These are phyloP conservation scores for Phialophora expanda DNA, from an alignment of 2,329 filamentous ascomycete genomes.

Conservation along the genomic window DNA sequence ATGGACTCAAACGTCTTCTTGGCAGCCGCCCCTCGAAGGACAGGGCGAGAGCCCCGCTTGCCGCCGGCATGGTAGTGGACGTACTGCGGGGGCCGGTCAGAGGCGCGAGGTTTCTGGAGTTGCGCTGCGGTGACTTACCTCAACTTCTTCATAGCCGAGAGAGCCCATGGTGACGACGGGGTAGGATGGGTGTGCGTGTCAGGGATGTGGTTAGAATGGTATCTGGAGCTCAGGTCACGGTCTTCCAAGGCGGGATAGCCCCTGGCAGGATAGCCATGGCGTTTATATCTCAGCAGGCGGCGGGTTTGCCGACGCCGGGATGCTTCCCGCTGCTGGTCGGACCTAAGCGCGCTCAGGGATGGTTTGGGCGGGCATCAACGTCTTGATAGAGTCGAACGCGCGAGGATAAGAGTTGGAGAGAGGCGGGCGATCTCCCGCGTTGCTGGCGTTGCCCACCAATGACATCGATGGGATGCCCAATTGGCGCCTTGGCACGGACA, in stretches of 20 bases:
- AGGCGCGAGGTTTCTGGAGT: not conserved
- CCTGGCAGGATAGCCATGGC: slow-evolving; percentile 8
- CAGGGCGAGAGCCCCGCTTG: slow-evolving; percentile 13
- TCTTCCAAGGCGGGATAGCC: not conserved
- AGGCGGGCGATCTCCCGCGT: slow-evolving; percentile 7
- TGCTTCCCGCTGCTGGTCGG: slow-evolving; percentile 3
- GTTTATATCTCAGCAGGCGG: slow-evolving; percentile 11
- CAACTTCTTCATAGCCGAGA: slow-evolving; percentile 12
- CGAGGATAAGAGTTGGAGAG: not conserved
- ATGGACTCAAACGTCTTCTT: slow-evolving; percentile 39
- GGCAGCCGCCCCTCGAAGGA: slow-evolving; percentile 15
- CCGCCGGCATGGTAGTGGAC: slow-evolving; percentile 16
- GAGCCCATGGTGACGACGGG: slow-evolving; percentile 11
- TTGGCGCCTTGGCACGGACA: too few species aligned
- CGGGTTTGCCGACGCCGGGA: not conserved
- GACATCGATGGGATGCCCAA: not conserved
- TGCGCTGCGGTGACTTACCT: slow-evolving; percentile 4
- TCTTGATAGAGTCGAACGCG: not conserved
- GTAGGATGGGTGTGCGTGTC: not conserved
- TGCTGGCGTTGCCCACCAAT: slow-evolving; percentile 2
- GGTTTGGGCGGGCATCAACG: not conserved
- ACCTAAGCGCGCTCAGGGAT: slow-evolving; percentile 11
- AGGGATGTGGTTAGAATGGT: not conserved
- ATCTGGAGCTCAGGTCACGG: not conserved
- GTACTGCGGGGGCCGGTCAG: slow-evolving; percentile 12